These are phyloP conservation scores for Diaporthe amygdali DNA, from an alignment of 2,329 filamentous ascomycete genomes.

Conservation along the genomic window DNA sequence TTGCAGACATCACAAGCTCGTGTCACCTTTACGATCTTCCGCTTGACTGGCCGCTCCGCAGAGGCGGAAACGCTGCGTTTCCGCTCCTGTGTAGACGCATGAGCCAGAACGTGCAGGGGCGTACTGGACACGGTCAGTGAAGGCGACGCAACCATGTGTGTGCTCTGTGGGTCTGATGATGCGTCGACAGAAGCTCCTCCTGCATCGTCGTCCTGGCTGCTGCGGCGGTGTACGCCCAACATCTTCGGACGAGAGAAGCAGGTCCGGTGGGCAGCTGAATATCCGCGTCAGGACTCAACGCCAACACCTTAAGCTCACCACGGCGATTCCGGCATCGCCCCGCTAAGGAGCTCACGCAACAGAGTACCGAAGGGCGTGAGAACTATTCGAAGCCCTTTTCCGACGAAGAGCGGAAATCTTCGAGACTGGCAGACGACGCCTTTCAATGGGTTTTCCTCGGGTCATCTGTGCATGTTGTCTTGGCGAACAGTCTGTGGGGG, in stretches of 20 bases:
- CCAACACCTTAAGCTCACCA: neutral
- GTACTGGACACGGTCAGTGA: conserved; percentile 2
- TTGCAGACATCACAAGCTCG: conserved; percentile 44
- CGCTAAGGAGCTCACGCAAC: neutral
- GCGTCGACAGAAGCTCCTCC: neutral
- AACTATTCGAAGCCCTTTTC: neutral
- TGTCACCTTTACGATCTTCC: conserved; percentile 36
- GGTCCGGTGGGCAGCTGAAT: neutral
- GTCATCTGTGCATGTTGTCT: neutral
- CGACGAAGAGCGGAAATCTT: conserved; percentile 1
- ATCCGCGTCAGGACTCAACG: neutral
- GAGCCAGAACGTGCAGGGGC: conserved; percentile 12
- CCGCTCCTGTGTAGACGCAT: conserved; percentile 5
- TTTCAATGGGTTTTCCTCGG: conserved; percentile 3
- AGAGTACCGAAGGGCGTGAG: neutral
- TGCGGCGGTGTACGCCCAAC: conserved; percentile 3
- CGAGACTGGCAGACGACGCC: neutral
- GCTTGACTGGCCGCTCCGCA: neutral
- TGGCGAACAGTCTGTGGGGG: neutral
- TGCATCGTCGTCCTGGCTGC: neutral
- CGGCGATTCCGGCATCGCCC: neutral
- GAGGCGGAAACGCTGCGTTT: conserved; percentile 9
- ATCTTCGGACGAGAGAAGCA: neutral
- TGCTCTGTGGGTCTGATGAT: neutral
- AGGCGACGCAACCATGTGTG: conserved; percentile 1